A percentile compares a stretch with the other conserved stretches of the same genome.
These are phyloP conservation scores for Grosmannia clavigera DNA, from an alignment of 2,329 filamentous ascomycete species.

Conservation along the genomic window DNA sequence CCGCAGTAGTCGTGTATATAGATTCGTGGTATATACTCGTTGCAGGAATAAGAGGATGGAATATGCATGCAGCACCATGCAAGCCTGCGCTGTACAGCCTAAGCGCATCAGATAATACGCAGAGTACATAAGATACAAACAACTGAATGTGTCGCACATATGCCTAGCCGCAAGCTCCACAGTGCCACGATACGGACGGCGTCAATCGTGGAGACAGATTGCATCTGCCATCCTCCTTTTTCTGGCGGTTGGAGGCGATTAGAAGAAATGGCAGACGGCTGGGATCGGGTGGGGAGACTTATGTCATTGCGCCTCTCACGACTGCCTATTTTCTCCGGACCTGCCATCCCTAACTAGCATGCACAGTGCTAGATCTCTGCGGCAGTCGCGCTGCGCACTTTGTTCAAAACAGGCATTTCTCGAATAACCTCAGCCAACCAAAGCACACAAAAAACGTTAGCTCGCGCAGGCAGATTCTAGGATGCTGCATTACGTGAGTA, in stretches of 20 bases:
- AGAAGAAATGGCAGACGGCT: background rate
- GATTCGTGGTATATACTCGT: too few species aligned
- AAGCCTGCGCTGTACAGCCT: background rate
- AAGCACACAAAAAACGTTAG: conserved; percentile 6
- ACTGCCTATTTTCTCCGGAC: background rate
- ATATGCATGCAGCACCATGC: background rate
- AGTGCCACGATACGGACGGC: background rate
- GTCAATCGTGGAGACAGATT: background rate
- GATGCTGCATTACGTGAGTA: background rate
- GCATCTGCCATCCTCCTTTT: background rate
- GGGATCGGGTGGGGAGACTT: background rate
- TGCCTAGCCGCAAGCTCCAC: background rate
- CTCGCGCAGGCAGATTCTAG: background rate
- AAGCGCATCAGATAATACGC: background rate
- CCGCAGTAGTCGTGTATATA: background rate
- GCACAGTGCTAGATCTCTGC: conserved; percentile 1
- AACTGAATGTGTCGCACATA: background rate
- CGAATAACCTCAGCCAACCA: conserved; percentile 5
- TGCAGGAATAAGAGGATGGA: too few species aligned
- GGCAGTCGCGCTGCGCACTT: background rate
- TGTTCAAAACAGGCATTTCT: conserved; percentile 6
- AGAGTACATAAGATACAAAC: background rate
- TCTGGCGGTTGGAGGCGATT: background rate
- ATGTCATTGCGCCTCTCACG: background rate
- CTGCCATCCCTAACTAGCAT: background rate